These are phyloP conservation scores for Colletotrichum kahawae DNA, from an alignment of 2,329 filamentous ascomycete genomes.

Conservation along the genomic window DNA sequence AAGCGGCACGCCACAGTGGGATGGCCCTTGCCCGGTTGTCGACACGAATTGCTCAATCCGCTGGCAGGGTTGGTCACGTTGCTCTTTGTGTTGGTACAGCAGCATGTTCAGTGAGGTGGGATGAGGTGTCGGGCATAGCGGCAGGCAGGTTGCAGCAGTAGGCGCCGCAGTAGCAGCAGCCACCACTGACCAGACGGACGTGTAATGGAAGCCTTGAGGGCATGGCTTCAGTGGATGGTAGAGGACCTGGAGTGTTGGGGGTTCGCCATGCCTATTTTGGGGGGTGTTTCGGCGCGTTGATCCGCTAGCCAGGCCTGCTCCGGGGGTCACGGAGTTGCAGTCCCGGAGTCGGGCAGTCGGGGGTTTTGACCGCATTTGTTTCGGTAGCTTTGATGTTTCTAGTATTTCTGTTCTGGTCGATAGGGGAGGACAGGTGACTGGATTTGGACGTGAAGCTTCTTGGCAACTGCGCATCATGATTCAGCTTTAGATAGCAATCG, in stretches of 20 bases:
- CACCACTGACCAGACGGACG: neutral
- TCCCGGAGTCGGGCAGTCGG: conserved; percentile 9
- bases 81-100: neutral
- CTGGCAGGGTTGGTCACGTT: neutral
- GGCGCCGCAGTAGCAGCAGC: neutral
- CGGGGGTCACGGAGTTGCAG: conserved; percentile 9
- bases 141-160: neutral
- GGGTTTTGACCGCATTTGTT: neutral
- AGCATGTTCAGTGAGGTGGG: neutral
- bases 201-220: no score
- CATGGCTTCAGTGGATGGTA: no score
- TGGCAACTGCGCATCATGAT: conserved; percentile 8
- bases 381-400: neutral
- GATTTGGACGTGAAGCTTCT: neutral
- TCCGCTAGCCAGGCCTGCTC: conserved; percentile 10
- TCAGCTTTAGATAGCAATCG: neutral
- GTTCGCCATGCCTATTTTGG: neutral
- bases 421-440: neutral
- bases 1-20: neutral
- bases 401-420: neutral
- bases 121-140: neutral
- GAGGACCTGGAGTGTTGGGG: neutral
- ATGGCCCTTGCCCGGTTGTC: neutral
- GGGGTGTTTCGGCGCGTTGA: conserved; percentile 18
- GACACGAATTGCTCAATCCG: neutral